These are phyloP conservation scores for Stellera chamaejasme DNA, from an alignment of 345 rosid species.

Conservation along the genomic window DNA sequence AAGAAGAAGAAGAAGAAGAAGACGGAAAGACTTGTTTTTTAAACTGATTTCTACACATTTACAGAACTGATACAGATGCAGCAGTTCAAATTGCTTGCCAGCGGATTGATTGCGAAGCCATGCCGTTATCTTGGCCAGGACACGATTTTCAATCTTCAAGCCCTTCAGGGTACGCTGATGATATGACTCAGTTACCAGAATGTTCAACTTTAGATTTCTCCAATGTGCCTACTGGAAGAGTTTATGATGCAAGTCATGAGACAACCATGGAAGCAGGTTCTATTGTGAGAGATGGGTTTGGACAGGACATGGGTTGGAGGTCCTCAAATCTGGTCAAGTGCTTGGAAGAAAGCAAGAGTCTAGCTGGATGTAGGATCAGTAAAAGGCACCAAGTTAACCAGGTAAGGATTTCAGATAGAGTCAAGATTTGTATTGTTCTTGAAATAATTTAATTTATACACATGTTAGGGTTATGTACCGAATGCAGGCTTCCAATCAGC, in stretches of 20 bases:
- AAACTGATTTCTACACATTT: slow-evolving; percentile 7
- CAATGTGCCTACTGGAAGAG: not conserved
- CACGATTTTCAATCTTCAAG: slow-evolving; percentile 12
- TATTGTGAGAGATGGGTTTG: slow-evolving; percentile 1
- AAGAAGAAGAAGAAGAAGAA: too few species aligned
- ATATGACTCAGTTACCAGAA: not conserved
- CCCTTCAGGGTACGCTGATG: slow-evolving; percentile 18
- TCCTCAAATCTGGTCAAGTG: slow-evolving; percentile 1
- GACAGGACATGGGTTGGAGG: not conserved
- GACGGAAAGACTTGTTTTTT: not conserved
- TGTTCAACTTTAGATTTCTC: slow-evolving; percentile 3
- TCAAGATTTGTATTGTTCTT: not conserved
- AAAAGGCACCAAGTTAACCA: too few species aligned
- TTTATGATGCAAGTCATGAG: slow-evolving; percentile 7
- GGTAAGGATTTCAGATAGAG: not conserved
- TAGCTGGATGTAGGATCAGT: too few species aligned
- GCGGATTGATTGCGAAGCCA: not conserved
- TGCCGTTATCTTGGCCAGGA: slow-evolving; percentile 1
- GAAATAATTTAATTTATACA: too few species aligned
- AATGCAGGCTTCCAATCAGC: slow-evolving; percentile 13
- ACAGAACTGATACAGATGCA: slow-evolving; percentile 16
- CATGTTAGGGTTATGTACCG: not conserved
- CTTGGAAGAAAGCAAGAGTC: not conserved
- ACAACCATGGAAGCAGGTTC: not conserved
- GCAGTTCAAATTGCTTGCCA: slow-evolving; percentile 10